Percentiles rank a stretch among this genome's conserved stretches.
Conservation (phyloP, 2,329 filamentous ascomycete species). For the Dryadomyces quercivorus region DNA sequence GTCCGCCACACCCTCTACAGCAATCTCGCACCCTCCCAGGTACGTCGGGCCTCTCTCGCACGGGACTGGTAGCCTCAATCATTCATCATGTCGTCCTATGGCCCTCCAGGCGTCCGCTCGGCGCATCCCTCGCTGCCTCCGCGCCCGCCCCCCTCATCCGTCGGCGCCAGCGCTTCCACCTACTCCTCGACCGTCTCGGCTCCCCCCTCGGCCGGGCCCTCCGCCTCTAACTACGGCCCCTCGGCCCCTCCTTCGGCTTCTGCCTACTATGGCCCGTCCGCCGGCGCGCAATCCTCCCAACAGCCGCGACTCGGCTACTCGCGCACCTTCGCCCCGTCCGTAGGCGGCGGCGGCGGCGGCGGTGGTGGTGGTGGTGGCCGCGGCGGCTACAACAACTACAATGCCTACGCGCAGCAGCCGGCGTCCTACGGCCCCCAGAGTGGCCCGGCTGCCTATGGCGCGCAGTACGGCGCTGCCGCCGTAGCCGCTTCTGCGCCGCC, state of each 20-base stretch:
- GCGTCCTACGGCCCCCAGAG: constrained; percentile 13
- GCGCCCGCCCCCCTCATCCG: constrained; percentile 10
- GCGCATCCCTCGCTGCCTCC: constrained; percentile 14
- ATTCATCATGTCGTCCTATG: constrained; percentile 15
- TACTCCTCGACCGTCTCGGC: constrained; percentile 11
- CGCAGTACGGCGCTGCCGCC: constrained; percentile 14
- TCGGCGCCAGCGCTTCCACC: background rate
- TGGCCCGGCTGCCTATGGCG: constrained; percentile 12
- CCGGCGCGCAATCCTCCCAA: constrained; percentile 1
- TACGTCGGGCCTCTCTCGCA: background rate
- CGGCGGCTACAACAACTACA: constrained; percentile 1
- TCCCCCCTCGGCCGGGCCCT: background rate
- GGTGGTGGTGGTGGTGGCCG: constrained; percentile 14
- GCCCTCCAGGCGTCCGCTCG: constrained; percentile 14
- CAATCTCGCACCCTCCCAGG: background rate
- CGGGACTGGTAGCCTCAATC: background rate
- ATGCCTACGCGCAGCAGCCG: constrained; percentile 12
- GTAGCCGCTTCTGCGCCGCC: constrained; percentile 39
- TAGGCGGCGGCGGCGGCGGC: constrained; percentile 13
- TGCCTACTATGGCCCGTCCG: constrained; percentile 2
- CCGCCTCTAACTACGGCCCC: constrained; percentile 7
- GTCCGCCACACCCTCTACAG: background rate
- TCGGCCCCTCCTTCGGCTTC: background rate
- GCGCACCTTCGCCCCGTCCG: constrained; percentile 22
- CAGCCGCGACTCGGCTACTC: constrained; percentile 17